Conservation (phyloP, 192 early-diverging fungal genomes). For the Umbelopsis vinacea region DNA sequence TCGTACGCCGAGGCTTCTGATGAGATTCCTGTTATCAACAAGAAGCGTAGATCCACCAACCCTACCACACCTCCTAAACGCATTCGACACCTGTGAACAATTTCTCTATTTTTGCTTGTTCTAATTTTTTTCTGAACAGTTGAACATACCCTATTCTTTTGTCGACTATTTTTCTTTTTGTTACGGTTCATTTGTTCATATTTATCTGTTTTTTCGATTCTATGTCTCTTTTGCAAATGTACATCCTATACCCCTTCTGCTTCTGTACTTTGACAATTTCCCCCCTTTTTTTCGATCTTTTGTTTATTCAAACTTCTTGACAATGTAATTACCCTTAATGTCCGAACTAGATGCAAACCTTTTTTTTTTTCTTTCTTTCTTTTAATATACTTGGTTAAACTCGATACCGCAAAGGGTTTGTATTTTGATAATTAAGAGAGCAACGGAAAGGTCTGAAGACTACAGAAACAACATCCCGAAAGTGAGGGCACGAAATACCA, state of each 20-base stretch:
- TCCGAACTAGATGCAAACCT: not conserved
- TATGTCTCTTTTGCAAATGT: not conserved
- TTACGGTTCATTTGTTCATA: constrained; percentile 11
- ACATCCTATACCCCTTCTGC: constrained; percentile 3
- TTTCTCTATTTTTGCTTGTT: not conserved
- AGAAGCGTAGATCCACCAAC: not conserved
- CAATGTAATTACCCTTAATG: constrained; percentile 6
- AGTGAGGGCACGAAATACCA: not conserved
- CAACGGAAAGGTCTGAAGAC: not conserved
- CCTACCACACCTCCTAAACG: not conserved
- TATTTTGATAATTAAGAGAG: not conserved
- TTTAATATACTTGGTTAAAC: constrained; percentile 6
- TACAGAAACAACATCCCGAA: not conserved
- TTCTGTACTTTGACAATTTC: not conserved
- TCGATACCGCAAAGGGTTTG: not conserved
- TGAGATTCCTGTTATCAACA: not conserved
- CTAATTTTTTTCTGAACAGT: not conserved
- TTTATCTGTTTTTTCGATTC: not conserved
- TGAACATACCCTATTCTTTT: constrained; percentile 2
- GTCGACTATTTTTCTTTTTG: not conserved
- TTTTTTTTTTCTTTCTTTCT: not conserved
- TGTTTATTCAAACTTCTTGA: not conserved
- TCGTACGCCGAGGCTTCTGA: constrained; percentile 7
- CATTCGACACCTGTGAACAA: not conserved
- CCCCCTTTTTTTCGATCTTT: not conserved